These are phyloP conservation scores for Paspalum vaginatum DNA, from an alignment of 176 grass and related monocot species.

Conservation along the genomic window DNA sequence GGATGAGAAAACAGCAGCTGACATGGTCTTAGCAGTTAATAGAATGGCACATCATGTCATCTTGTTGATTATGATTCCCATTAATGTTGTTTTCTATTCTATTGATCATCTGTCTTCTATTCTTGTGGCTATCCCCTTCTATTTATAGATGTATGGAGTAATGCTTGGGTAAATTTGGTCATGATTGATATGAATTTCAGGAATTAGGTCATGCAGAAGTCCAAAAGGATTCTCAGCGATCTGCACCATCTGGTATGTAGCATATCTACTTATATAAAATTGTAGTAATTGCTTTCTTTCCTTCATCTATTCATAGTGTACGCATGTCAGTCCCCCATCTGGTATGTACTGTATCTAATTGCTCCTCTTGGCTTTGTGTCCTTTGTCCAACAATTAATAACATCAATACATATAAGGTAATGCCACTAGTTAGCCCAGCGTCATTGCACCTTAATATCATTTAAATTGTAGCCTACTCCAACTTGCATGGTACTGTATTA, in stretches of 20 bases:
- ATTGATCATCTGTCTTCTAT: slow-evolving; percentile 23
- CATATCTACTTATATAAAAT: not conserved
- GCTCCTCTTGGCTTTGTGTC: not conserved
- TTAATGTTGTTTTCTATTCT: slow-evolving; percentile 24
- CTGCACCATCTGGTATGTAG: slow-evolving; percentile 47
- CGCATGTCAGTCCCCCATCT: not conserved
- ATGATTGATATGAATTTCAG: slow-evolving; percentile 46
- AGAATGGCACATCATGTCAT: not conserved
- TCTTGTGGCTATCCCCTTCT: not conserved
- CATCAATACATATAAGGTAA: not conserved
- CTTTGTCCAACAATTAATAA: not conserved
- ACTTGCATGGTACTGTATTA: slow-evolving; percentile 5
- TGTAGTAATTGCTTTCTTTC: not conserved
- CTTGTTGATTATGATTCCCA: slow-evolving; percentile 17
- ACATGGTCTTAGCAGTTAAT: not conserved
- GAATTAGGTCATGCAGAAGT: slow-evolving; percentile 51
- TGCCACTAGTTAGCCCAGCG: not conserved
- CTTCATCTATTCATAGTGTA: not conserved
- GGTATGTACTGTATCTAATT: not conserved
- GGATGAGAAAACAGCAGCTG: not conserved
- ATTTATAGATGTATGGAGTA: not conserved
- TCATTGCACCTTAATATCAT: not conserved
- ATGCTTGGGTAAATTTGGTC: slow-evolving; percentile 30
- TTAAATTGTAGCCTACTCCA: not conserved
- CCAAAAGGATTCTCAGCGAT: slow-evolving; percentile 59